Percentiles rank a stretch among this genome's conserved stretches.
phyloP scores from a whole-genome alignment of 1,284 basidiomycete genomes.

The Sparassis latifolia region DNA sequence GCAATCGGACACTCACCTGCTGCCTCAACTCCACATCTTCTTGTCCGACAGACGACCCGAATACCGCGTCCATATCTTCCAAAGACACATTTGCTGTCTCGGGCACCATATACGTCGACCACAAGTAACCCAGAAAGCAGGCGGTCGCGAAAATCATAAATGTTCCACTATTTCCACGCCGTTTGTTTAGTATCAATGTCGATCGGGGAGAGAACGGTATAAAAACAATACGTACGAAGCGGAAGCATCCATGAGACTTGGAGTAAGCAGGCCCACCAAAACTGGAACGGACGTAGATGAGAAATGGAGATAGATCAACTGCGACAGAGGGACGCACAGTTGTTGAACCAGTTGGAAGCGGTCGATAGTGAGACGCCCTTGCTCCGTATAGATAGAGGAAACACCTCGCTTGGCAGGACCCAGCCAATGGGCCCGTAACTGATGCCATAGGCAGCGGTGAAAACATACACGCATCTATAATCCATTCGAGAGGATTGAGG shows the following conservation, averaged over 20 bases:
- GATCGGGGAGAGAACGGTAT: slow-evolving; percentile 3
- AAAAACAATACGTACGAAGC: slow-evolving; percentile 39
- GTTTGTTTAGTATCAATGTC: background rate
- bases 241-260: slow-evolving; percentile 59
- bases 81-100: slow-evolving; percentile 73
- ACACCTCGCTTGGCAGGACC: slow-evolving; percentile 79
- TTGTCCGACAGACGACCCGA: slow-evolving; percentile 47
- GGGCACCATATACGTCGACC: slow-evolving; percentile 63
- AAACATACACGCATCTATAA: slow-evolving; percentile 62
- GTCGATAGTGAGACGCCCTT: slow-evolving; percentile 83
- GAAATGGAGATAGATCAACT: background rate
- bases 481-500: slow-evolving; percentile 7
- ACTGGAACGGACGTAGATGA: slow-evolving; percentile 34
- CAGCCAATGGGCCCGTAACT: slow-evolving; percentile 85
- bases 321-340: slow-evolving; percentile 41
- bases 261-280: slow-evolving; percentile 75
- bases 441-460: slow-evolving; percentile 78
- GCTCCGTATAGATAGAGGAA: slow-evolving; percentile 81
- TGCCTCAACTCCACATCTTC: slow-evolving; percentile 44
- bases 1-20: slow-evolving; percentile 33
- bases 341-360: slow-evolving; percentile 79
- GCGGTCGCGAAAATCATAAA: slow-evolving; percentile 63
- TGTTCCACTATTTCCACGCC: slow-evolving; percentile 39
- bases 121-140: slow-evolving; percentile 58
- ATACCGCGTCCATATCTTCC: slow-evolving; percentile 71